Base-by-base conservation (phyloP, 495 filamentous ascomycete genomes). In the Penicillium crystallinum region DNA sequence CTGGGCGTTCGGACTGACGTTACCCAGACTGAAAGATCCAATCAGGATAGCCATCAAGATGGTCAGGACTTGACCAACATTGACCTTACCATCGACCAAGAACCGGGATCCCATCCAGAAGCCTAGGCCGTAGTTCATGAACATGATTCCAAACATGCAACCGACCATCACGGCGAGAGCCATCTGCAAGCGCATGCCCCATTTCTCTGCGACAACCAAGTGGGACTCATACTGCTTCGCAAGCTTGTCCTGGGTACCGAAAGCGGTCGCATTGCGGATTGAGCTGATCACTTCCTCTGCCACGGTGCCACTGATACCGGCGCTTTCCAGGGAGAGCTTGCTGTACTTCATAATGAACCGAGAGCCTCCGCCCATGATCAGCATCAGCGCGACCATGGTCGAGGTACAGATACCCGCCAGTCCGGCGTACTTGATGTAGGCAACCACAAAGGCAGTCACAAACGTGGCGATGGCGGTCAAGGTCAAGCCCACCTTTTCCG, bases 261-360 rank as follows among this genome's bases (percentile, higher is more conserved):
- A 98, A 8, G 93, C 93, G 5, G 85, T 84, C n/a, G 91, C 87
- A 64, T 95, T 97, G 31, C 93, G 81, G 57, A 97, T 87, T 7
- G 91, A 96, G 61, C 88, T 92, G 63, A 98, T 83, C 50, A 96
- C 91, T 69, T 98, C 93, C 66, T 97, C 93, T 0, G 89, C 92
- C 17, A 98, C 79, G 0, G 87, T 91, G 40, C 92, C 92, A 61
- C 91, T 91, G 14, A 83, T 74, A 39, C 88, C 91, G 59, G 92
- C 92, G 4, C 88, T 81, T 38, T 85, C 75, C 42, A 96, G 75
- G 27, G 89, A 85, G 37, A 83, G 66, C 64, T 87, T 90, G 64
- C 84, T 90, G 62, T 77, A 93, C 60, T 85, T 89, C 62, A 91
- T 69, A 53, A 96, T 89, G 61, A 88, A 89, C 0, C 54, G 71